Percentiles rank a stretch among this genome's conserved stretches.
phyloP scores from a whole-genome alignment of 2,329 filamentous ascomycete species.

The Cladosporium sp. region DNA sequence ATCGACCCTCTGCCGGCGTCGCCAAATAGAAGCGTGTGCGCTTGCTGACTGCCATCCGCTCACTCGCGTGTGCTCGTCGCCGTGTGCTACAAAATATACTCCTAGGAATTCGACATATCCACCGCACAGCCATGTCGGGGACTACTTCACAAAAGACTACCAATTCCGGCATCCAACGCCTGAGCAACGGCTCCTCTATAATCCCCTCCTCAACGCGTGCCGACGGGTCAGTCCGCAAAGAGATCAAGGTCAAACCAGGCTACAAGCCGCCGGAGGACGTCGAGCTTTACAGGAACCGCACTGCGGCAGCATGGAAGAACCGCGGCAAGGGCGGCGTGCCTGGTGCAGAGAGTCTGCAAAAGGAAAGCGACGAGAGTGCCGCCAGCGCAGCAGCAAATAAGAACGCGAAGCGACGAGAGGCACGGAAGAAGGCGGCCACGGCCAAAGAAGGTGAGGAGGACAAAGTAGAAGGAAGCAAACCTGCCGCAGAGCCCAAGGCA shows the following conservation, averaged over 20 bases:
- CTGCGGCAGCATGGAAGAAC: constrained; percentile 79
- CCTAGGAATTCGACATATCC: background rate
- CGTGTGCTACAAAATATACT: background rate
- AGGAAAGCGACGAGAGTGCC: constrained; percentile 50
- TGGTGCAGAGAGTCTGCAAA: constrained; percentile 62
- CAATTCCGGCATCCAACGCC: constrained; percentile 64
- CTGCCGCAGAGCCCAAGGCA: constrained; percentile 30
- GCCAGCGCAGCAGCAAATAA: constrained; percentile 65
- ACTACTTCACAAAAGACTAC: constrained; percentile 22
- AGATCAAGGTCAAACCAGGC: constrained; percentile 90
- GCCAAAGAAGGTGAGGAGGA: constrained; percentile 39
- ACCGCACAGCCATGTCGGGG: background rate
- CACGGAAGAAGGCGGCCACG: constrained; percentile 60
- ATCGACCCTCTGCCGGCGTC: background rate
- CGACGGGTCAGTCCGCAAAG: constrained; percentile 88
- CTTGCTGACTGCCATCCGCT: background rate
- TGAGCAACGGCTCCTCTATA: constrained; percentile 74
- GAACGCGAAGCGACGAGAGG: constrained; percentile 78
- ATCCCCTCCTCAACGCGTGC: constrained; percentile 85
- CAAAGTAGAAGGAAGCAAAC: constrained; percentile 35
- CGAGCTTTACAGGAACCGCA: constrained; percentile 92
- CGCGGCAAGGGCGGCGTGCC: constrained; percentile 70
- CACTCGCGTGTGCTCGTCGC: background rate
- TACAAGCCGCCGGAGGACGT: constrained; percentile 95
- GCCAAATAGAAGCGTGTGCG: background rate